Base-by-base conservation (phyloP, 306 rosid species). In the Mucuna pruriens region DNA sequence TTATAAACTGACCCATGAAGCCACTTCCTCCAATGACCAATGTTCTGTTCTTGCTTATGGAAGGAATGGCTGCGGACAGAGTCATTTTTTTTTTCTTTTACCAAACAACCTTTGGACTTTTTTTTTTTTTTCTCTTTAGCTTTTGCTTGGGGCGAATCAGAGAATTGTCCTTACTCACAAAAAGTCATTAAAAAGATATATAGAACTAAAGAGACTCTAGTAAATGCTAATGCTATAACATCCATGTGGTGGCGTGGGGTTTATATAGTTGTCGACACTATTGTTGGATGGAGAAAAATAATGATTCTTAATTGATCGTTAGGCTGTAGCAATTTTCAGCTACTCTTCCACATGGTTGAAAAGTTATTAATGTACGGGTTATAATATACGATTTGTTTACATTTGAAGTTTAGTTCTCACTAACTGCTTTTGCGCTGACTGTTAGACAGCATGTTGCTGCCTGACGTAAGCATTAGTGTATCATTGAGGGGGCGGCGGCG, bases 11-110 rank as follows among this genome's bases (percentile, higher is more conserved):
- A 4, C 97, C 97, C 26, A 92, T 92, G 77, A 92, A 90, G 2
- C 97, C 97, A 0, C 88, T 87, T 40, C 91, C 92, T 8, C 97
- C 97, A 11, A 49, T 57, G 0, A 92, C 9, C 16, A 92, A 81
- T 11, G 85, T 83, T 8, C 86, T 70, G 67, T 80, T 68, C 17
- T 65, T 79, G 57, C 70, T 52, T 4, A 55, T 44, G 0, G 67
- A n/a, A 31, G 84, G n/a, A 20, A 79, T n/a, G 2, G 78, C 48
- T 7, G 76, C 31, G 0, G 88, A 64, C 44, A 85, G 78, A 15
- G 86, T 89, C 89, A 89, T 85, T 34, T 38, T 16, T 2, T 26
- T 38, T 23, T 19, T 42, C 6, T 49, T n/a, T 0, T 40, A 9
- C 0, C 51, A 42, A 9, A 63, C 39, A 49, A 65, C 65, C 12